These are phyloP conservation scores for Solanum rostratum DNA, from an alignment of 257 asterid species.

Conservation along the genomic window DNA sequence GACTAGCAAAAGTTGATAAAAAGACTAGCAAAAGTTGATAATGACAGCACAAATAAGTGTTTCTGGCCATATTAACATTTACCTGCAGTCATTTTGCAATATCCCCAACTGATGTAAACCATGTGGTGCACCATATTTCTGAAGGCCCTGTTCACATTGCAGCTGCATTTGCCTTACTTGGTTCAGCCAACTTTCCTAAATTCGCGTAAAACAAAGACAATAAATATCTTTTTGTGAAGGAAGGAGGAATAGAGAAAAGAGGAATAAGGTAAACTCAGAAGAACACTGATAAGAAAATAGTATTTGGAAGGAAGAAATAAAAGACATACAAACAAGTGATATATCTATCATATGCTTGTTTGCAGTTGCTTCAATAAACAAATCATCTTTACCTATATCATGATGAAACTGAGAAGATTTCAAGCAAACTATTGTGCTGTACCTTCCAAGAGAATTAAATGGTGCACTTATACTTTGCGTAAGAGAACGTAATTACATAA, in stretches of 20 bases:
- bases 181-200: slow-evolving; percentile 81
- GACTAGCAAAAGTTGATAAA: too few relatives aligned
- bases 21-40: too few relatives aligned
- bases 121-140: slow-evolving; percentile 11
- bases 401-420: neutral
- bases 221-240: neutral
- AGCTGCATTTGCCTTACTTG: slow-evolving; percentile 82
- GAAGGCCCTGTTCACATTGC: slow-evolving; percentile 69
- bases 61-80: neutral
- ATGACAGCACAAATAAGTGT: neutral
- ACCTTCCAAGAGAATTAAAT: neutral
- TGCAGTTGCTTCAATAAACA: neutral
- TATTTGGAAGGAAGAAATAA: neutral
- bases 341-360: neutral
- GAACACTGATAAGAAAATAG: neutral
- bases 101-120: slow-evolving; percentile 15
- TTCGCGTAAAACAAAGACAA: neutral
- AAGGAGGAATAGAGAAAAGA: neutral
- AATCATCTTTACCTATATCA: neutral
- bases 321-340: neutral
- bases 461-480: neutral
- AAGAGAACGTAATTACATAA: neutral
- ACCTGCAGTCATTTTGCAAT: slow-evolving; percentile 40
- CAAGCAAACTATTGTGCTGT: neutral
- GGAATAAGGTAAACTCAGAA: neutral